These are phyloP conservation scores for Ramularia collo-cygni DNA, from an alignment of 2,329 filamentous ascomycete species.

Conservation along the genomic window DNA sequence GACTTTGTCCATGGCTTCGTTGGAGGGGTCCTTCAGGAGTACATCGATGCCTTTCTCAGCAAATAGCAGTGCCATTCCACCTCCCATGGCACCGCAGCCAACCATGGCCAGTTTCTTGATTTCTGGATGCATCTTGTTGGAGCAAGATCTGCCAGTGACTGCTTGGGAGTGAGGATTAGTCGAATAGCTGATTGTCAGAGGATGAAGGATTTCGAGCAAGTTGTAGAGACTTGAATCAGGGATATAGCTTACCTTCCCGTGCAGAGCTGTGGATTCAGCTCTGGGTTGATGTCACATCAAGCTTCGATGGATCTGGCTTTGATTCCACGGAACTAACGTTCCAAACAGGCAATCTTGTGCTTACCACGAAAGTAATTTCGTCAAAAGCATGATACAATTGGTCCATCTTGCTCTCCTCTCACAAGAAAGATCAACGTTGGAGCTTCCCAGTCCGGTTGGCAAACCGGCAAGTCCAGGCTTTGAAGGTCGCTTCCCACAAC, in stretches of 20 bases:
- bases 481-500: no score
- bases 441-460: no score
- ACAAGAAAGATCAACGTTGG: no score
- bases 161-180: no score
- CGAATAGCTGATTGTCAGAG: neutral
- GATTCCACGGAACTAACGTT: no score
- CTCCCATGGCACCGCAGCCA: constrained; percentile 55
- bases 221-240: neutral
- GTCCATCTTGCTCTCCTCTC: no score
- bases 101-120: constrained; percentile 47
- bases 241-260: neutral
- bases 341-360: no score
- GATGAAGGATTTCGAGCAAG: neutral
- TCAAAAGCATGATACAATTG: no score
- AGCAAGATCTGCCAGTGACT: no score
- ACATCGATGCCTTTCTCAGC: constrained; percentile 51
- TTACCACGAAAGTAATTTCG: no score
- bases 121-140: constrained; percentile 15
- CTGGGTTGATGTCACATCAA: neutral
- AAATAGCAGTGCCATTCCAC: constrained; percentile 52
- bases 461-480: no score
- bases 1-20: constrained; percentile 42
- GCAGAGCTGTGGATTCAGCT: neutral
- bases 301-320: neutral
- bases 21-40: constrained; percentile 48